Evolutionary conservation across 2,329 filamentous ascomycete species (phyloP).

Genomic region (Penicillium sumatraense): DNA sequence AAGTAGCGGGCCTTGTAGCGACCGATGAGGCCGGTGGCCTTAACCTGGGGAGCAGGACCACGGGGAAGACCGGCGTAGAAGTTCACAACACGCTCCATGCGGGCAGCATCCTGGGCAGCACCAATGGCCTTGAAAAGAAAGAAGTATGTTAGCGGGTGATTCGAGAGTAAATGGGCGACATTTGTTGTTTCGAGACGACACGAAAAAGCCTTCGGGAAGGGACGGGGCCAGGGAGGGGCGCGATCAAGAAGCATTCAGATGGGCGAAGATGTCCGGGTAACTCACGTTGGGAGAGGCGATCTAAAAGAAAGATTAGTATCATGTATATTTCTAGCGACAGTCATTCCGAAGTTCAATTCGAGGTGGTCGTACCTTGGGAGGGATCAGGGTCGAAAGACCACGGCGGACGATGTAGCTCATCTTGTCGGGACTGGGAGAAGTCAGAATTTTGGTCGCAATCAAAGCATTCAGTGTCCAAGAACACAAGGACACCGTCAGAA

Average conservation of each 20-base stretch:
- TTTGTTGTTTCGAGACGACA: conserved; percentile 18
- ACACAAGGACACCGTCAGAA: background rate
- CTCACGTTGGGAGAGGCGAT: conserved; percentile 48
- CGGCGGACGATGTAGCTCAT: conserved; percentile 94
- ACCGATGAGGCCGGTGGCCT: conserved; percentile 80
- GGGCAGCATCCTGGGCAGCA: conserved; percentile 89
- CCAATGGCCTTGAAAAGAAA: conserved; percentile 79
- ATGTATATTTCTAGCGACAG: conserved; percentile 15
- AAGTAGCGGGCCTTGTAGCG: conserved; percentile 90
- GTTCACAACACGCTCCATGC: conserved; percentile 96
- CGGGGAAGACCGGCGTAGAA: conserved; percentile 99
- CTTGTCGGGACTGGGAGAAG: conserved; percentile 52
- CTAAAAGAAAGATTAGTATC: conserved; percentile 46
- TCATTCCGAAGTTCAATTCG: conserved; percentile 13
- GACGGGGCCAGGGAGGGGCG: conserved; percentile 19
- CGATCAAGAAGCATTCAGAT: conserved; percentile 8
- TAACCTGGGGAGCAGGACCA: conserved; percentile 80
- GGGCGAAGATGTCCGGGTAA: conserved; percentile 12
- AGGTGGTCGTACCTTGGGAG: conserved; percentile 79
- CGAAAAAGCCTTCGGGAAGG: conserved; percentile 31
- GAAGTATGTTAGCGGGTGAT: conserved; percentile 41
- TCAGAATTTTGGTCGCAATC: conserved; percentile 31
- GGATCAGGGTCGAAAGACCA: conserved; percentile 96
- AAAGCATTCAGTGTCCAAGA: conserved; percentile 2
- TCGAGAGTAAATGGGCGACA: conserved; percentile 3